A percentile compares a stretch with the other conserved stretches of the same genome.
phyloP scores from a whole-genome alignment of 1,284 basidiomycete genomes.

The Pisolithus thermaeus region DNA sequence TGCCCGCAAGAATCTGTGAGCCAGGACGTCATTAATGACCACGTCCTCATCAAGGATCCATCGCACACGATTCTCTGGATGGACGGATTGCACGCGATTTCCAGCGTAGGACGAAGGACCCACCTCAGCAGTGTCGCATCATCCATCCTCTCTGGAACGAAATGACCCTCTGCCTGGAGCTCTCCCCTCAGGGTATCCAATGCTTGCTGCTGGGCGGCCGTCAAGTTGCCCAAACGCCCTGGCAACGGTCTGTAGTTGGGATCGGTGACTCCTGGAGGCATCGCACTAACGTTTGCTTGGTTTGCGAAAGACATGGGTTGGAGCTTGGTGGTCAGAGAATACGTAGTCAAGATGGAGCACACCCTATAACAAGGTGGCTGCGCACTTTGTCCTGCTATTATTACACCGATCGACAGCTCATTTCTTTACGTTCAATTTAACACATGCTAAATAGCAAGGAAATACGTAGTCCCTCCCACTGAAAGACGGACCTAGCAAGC shows the following conservation, averaged over 20 bases:
- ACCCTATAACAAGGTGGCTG: not conserved
- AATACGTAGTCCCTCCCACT: no score
- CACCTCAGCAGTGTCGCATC: constrained; percentile 75
- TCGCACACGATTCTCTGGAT: constrained; percentile 1
- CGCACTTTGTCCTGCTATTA: not conserved
- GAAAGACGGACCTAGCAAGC: no score
- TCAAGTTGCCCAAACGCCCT: constrained; percentile 81
- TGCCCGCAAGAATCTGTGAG: constrained; percentile 78
- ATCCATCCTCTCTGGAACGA: constrained; percentile 71
- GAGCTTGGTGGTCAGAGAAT: constrained; percentile 2
- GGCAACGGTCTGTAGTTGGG: constrained; percentile 66
- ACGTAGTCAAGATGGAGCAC: not conserved
- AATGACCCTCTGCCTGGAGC: constrained; percentile 55
- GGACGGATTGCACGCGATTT: not conserved
- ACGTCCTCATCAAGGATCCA: constrained; percentile 1
- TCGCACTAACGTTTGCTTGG: constrained; percentile 42
- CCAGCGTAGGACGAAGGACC: constrained; percentile 10
- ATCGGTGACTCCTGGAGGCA: constrained; percentile 60
- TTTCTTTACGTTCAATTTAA: no score
- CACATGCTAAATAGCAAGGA: no score
- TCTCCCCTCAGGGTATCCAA: constrained; percentile 72
- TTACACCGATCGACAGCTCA: not conserved
- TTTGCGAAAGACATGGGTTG: constrained; percentile 21
- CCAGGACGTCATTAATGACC: not conserved
- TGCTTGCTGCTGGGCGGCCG: constrained; percentile 61